Evolutionary conservation across 2,329 filamentous ascomycete genomes (phyloP).

Genomic region (Trichophyton mentagrophytes): DNA sequence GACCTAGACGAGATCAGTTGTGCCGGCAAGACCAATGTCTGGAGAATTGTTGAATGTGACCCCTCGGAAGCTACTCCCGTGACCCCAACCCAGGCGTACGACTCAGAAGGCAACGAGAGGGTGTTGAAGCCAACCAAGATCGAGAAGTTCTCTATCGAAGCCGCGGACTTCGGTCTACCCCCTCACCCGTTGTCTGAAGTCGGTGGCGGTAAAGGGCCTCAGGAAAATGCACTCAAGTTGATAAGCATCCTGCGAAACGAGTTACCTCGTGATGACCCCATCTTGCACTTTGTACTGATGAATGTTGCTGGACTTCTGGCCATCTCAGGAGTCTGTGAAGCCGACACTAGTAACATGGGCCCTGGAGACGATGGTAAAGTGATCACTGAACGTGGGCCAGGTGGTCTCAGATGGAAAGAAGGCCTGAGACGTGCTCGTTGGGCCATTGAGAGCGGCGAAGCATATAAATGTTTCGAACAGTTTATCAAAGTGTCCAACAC

Average conservation of each 20-base stretch:
- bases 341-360: constrained; percentile 67
- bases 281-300: constrained; percentile 85
- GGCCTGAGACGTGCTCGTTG: constrained; percentile 76
- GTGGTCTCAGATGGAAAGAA: constrained; percentile 86
- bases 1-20: constrained; percentile 93
- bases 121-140: constrained; percentile 35
- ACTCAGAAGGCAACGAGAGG: constrained; percentile 28
- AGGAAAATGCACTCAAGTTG: constrained; percentile 77
- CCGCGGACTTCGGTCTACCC: constrained; percentile 75
- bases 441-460: constrained; percentile 75
- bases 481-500: constrained; percentile 74
- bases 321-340: constrained; percentile 72
- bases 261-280: constrained; percentile 62
- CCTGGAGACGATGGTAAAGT: constrained; percentile 68
- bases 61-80: constrained; percentile 30
- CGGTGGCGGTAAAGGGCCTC: constrained; percentile 70
- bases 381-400: constrained; percentile 69
- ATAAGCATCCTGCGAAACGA: constrained; percentile 63
- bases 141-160: constrained; percentile 64
- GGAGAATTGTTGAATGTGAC: constrained; percentile 53
- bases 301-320: constrained; percentile 86
- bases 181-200: constrained; percentile 64
- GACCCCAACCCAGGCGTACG: constrained; percentile 21
- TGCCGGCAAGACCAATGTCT: constrained; percentile 77
- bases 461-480: constrained; percentile 66